phyloP scores from a whole-genome alignment of 2,329 filamentous ascomycete species.

The Fusarium mexicanum region DNA sequence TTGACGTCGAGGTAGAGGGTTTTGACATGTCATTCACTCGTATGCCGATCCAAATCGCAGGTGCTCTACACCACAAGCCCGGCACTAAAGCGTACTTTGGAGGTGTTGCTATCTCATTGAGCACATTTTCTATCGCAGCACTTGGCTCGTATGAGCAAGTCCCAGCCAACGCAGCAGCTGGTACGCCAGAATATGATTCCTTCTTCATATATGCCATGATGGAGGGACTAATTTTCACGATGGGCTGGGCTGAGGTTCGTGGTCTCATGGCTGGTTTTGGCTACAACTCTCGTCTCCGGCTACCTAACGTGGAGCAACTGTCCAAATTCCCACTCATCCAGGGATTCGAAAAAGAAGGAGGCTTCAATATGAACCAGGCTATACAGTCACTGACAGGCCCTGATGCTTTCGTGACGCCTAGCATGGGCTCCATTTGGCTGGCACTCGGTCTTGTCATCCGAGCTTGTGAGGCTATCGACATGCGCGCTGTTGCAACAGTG shows the following conservation, averaged over 20 bases:
- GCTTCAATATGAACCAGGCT: background rate
- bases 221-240: background rate
- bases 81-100: background rate
- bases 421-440: background rate
- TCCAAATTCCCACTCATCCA: background rate
- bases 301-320: background rate
- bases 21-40: background rate
- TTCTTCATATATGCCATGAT: background rate
- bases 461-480: background rate
- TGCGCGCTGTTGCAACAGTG: background rate
- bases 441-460: background rate
- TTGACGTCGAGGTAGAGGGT: accelerated
- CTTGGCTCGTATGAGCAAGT: background rate
- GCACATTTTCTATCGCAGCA: background rate
- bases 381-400: accelerated
- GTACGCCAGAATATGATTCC: accelerated
- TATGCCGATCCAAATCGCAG: background rate
- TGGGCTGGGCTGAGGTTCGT: background rate
- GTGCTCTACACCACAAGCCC: background rate
- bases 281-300: background rate
- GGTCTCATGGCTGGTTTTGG: background rate
- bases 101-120: background rate
- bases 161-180: accelerated
- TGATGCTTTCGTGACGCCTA: background rate
- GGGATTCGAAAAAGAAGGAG: accelerated